Evolutionary conservation across 169 alveolate genomes (phyloP).

Genomic region (Pseudocohnilembus persalinus): DNA sequence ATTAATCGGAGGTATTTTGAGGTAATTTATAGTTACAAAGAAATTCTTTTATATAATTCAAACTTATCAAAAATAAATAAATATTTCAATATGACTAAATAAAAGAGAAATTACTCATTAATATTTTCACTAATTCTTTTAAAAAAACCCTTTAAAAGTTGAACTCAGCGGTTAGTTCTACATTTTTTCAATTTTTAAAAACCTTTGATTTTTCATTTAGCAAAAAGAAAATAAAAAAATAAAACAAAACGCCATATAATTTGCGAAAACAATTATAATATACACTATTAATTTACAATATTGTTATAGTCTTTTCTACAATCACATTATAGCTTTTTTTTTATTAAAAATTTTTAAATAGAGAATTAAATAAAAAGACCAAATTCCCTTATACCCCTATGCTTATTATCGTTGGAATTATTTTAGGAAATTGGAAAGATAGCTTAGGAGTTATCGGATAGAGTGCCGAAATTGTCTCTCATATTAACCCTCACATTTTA

Average conservation of each 20-base stretch:
- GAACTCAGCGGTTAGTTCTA: not conserved
- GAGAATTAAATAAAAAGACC: conserved; percentile 31
- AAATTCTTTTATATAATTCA: not conserved
- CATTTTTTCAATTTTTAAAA: no score
- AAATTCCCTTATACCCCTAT: conserved; percentile 45
- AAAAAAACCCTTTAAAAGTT: no score
- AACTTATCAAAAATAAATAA: conserved; percentile 3
- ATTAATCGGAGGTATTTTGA: conserved; percentile 14
- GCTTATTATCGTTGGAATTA: conserved; percentile 34
- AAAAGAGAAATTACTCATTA: not conserved
- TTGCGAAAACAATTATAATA: not conserved
- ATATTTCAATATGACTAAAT: not conserved
- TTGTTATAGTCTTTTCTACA: not conserved
- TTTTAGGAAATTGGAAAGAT: conserved; percentile 18
- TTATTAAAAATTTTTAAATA: not conserved
- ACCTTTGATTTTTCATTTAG: not conserved
- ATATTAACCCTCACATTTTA: conserved; percentile 46
- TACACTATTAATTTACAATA: not conserved
- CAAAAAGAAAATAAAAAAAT: no score
- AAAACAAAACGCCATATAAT: not conserved
- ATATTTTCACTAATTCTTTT: no score
- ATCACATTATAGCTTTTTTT: not conserved
- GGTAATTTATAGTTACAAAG: not conserved
- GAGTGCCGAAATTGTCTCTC: conserved; percentile 38
- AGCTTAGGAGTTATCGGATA: conserved; percentile 19